Conservation (phyloP, 2,329 filamentous ascomycete genomes). For the Fusarium metavorans region DNA sequence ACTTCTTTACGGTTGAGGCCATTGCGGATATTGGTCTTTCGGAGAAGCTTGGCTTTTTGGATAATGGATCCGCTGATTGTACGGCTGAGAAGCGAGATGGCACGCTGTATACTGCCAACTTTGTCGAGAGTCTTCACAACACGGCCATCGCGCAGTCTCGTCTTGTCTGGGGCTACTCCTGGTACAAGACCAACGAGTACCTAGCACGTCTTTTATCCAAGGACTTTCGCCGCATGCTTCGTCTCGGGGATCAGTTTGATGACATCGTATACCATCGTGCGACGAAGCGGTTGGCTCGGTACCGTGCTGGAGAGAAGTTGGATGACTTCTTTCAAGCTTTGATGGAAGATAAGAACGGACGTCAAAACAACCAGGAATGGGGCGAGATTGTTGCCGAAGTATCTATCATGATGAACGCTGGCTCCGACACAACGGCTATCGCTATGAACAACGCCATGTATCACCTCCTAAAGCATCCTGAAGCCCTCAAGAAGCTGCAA, state of each 20-base stretch:
- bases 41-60: conserved; percentile 63
- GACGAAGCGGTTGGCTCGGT: conserved; percentile 27
- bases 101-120: conserved; percentile 56
- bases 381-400: conserved; percentile 71
- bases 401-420: conserved; percentile 65
- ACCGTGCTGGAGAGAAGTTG: conserved; percentile 61
- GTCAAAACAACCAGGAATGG: conserved; percentile 58
- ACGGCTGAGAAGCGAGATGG: conserved; percentile 54
- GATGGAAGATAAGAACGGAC: conserved; percentile 61
- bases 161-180: conserved; percentile 64
- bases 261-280: background rate
- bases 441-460: conserved; percentile 66
- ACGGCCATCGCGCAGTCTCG: conserved; percentile 62
- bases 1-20: conserved; percentile 68
- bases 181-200: conserved; percentile 53
- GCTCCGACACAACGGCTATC: conserved; percentile 62
- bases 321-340: conserved; percentile 70
- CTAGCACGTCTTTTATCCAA: background rate
- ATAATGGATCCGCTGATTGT: conserved; percentile 36
- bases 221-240: background rate
- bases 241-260: background rate
- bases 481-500: conserved; percentile 48
- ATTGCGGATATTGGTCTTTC: conserved; percentile 67
- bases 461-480: conserved; percentile 57
- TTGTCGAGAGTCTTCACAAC: conserved; percentile 63